phyloP scores from a whole-genome alignment of 2,329 filamentous ascomycete genomes.

The Talaromyces islandicus region DNA sequence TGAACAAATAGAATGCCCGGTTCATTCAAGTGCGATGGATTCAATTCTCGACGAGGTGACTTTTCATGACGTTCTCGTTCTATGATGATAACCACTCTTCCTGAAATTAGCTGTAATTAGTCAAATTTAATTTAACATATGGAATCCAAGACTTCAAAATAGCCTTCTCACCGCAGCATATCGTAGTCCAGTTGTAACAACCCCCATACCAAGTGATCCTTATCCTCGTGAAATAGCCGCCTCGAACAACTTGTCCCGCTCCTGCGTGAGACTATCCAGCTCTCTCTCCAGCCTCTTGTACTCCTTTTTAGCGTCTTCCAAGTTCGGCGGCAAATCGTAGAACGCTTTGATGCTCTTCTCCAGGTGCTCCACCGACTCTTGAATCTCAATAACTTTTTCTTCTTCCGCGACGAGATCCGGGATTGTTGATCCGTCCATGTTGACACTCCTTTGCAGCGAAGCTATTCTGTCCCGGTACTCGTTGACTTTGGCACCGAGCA shows the following conservation, averaged over 20 bases:
- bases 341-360: slow-evolving; percentile 62
- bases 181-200: no score
- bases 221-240: slow-evolving; percentile 45
- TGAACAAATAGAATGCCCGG: slow-evolving; percentile 21
- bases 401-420: slow-evolving; percentile 55
- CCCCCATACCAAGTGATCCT: not conserved
- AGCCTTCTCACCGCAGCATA: not conserved
- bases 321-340: slow-evolving; percentile 65
- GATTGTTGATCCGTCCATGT: slow-evolving; percentile 26
- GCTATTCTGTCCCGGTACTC: slow-evolving; percentile 58
- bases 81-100: slow-evolving; percentile 10
- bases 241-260: slow-evolving; percentile 71
- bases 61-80: slow-evolving; percentile 7
- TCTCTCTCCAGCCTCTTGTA: slow-evolving; percentile 62
- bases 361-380: slow-evolving; percentile 59
- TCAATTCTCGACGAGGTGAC: slow-evolving; percentile 2
- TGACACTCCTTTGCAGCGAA: slow-evolving; percentile 29
- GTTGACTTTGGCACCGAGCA: slow-evolving; percentile 58
- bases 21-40: slow-evolving; percentile 13
- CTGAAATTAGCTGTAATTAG: not conserved
- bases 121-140: no score
- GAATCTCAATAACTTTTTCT: slow-evolving; percentile 51
- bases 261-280: slow-evolving; percentile 54
- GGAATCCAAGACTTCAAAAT: no score
- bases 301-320: slow-evolving; percentile 61